Base-by-base conservation (phyloP, 345 rosid genomes). In the Lepidium didymum region DNA sequence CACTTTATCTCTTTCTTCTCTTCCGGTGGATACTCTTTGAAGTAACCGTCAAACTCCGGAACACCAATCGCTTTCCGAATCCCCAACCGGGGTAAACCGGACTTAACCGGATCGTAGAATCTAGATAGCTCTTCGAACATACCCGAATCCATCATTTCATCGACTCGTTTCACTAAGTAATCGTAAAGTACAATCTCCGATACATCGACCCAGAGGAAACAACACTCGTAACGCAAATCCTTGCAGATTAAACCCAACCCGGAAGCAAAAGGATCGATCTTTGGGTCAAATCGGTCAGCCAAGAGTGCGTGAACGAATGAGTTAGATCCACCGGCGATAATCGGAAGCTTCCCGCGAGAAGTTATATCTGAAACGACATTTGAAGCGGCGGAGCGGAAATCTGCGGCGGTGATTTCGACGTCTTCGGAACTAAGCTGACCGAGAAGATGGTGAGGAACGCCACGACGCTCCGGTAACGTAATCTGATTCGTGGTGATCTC, bases 311-410 rank as follows among this genome's bases (percentile, higher is more conserved):
- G 87, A 3, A 91, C 62, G 51, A 89, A 80, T 8, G 99, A 83
- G 83, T 91, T 94, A 34, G 99, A 94, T 58, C 99, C 97, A 16
- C 99, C 99, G 10, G 83, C 97, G 8, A 94, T 58, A 2, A 94
- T 66, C 41, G 97, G 99, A 8, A 84, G 63, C 38, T 60, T 82
- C 38, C 63, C 40, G 1, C 91, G 74, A 10, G 82, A 80, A 8
- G 49, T 19, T 21, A 94, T 77, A 29, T 73, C 82, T 18, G 80
- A 49, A 35, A 91, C 56, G 0, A 77, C 69, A 10, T 62, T 27
- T 2, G 81, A 80, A 2, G 82, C 97, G n/a, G 63, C 55, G 19
- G 77, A 14, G n/a, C 99, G 96, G 66, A 78, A 94, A 31, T 81
- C 75, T 9, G 65, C 52, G 13, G 89, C 75, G 21, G 84, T 54